phyloP scores from a whole-genome alignment of 2,329 filamentous ascomycete genomes.

The Alternaria dauci region DNA sequence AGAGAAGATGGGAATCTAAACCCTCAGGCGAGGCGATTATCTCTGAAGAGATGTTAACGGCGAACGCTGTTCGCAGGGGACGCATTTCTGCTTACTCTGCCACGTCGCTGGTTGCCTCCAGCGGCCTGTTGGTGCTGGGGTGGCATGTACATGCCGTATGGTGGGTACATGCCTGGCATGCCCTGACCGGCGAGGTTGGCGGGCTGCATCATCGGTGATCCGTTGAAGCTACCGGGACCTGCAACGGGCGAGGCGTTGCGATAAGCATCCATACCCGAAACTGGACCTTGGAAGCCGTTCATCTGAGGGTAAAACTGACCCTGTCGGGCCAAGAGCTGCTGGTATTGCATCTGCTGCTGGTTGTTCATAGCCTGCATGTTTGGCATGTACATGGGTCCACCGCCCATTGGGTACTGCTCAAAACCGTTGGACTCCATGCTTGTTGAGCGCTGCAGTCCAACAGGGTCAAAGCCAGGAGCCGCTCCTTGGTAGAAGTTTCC shows the following conservation, averaged over 20 bases:
- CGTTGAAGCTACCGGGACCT: slow-evolving; percentile 48
- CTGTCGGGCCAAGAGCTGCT: slow-evolving; percentile 63
- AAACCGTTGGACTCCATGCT: slow-evolving; percentile 61
- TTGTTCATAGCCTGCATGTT: slow-evolving; percentile 53
- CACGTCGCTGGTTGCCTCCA: slow-evolving; percentile 61
- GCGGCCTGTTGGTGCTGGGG: slow-evolving; percentile 53
- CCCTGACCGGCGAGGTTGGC: slow-evolving; percentile 54
- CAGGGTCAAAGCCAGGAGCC: slow-evolving; percentile 51
- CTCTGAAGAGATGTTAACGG: slow-evolving; percentile 41
- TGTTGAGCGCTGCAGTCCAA: slow-evolving; percentile 56
- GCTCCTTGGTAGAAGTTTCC: slow-evolving; percentile 50
- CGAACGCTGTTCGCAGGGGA: slow-evolving; percentile 28
- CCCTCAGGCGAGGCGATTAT: slow-evolving; percentile 23
- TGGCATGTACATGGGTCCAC: slow-evolving; percentile 47
- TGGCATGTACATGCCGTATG: slow-evolving; percentile 62
- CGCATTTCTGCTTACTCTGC: slow-evolving; percentile 58
- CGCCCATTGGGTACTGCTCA: slow-evolving; percentile 55
- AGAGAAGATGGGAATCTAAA: slow-evolving; percentile 5
- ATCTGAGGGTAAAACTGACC: slow-evolving; percentile 58
- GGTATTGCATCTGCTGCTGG: slow-evolving; percentile 65
- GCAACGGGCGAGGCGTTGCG: slow-evolving; percentile 53
- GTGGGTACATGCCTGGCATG: slow-evolving; percentile 48
- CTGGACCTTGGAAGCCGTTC: slow-evolving; percentile 51
- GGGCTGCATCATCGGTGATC: slow-evolving; percentile 60
- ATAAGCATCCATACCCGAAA: slow-evolving; percentile 55